A percentile compares a stretch with the other conserved stretches of the same genome.
Evolutionary conservation across 371 early-diverging fungal species (phyloP).

Genomic region (Mucor velutinosus): DNA sequence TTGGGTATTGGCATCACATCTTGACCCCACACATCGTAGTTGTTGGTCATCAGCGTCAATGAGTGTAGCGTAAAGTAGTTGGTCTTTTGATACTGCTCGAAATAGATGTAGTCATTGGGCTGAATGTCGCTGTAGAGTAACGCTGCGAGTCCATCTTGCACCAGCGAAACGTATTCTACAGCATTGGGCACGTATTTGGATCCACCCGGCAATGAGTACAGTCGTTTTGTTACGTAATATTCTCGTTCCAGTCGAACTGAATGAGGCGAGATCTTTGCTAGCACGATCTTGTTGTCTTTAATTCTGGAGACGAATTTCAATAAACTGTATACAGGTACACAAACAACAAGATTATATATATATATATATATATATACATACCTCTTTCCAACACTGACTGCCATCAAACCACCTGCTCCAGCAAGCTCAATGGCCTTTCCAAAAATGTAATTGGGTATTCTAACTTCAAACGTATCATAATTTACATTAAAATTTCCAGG

Average conservation of each 20-base stretch:
- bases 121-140: slow-evolving; percentile 33
- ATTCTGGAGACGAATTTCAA: slow-evolving; percentile 8
- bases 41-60: neutral
- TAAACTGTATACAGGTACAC: neutral
- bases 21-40: neutral
- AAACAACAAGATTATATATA: no score
- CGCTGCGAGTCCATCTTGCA: slow-evolving; percentile 40
- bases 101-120: slow-evolving; percentile 25
- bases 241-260: slow-evolving; percentile 43
- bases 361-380: no score
- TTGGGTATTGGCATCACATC: neutral
- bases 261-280: slow-evolving; percentile 47
- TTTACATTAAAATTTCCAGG: slow-evolving; percentile 41
- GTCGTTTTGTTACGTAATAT: slow-evolving; percentile 40
- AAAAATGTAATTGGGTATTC: slow-evolving; percentile 43
- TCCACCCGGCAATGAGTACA: slow-evolving; percentile 38
- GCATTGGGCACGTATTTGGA: slow-evolving; percentile 33
- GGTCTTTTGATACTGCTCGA: slow-evolving; percentile 1
- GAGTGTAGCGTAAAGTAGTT: slow-evolving; percentile 13
- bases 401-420: slow-evolving; percentile 44
- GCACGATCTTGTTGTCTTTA: slow-evolving; percentile 28
- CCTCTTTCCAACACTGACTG: slow-evolving; percentile 42
- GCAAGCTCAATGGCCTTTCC: slow-evolving; percentile 36
- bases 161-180: slow-evolving; percentile 36
- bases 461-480: slow-evolving; percentile 34